A percentile compares a stretch with the other conserved stretches of the same genome.
Evolutionary conservation across 2,329 filamentous ascomycete genomes (phyloP).

Genomic region (Monosporascus sp.): DNA sequence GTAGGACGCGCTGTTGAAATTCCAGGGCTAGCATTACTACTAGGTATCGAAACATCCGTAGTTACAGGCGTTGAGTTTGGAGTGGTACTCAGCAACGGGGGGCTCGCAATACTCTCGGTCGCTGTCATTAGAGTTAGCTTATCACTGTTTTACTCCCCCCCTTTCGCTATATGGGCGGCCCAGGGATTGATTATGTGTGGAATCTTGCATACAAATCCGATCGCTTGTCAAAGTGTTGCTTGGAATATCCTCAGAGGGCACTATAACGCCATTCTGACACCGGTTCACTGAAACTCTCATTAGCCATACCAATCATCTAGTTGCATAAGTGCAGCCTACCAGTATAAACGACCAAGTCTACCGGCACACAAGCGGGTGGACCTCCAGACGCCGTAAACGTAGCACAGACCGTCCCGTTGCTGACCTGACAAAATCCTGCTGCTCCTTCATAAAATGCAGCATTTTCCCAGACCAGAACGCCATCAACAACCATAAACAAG

Average conservation of each 20-base stretch:
- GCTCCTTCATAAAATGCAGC: conserved; percentile 8
- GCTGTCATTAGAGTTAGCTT: too few species aligned
- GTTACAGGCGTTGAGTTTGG: too few species aligned
- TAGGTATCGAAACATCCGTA: too few species aligned
- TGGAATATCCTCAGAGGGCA: not conserved
- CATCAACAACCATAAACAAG: conserved; percentile 6
- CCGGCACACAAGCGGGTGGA: conserved; percentile 6
- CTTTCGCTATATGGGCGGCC: too few species aligned
- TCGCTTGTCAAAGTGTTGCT: not conserved
- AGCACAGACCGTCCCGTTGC: conserved; percentile 8
- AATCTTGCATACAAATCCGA: not conserved
- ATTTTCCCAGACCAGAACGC: conserved; percentile 13
- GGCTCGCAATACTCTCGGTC: too few species aligned
- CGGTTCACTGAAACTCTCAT: not conserved
- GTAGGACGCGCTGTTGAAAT: too few species aligned
- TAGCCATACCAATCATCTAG: not conserved
- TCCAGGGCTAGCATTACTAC: too few species aligned
- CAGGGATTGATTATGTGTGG: not conserved
- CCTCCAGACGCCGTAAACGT: conserved; percentile 8
- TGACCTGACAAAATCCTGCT: conserved; percentile 11
- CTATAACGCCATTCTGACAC: conserved; percentile 7
- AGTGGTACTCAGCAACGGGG: too few species aligned
- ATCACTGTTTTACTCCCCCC: too few species aligned
- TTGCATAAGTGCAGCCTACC: conserved; percentile 8
- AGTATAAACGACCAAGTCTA: conserved; percentile 11